Conservation (phyloP, 768 basidiomycete genomes). For the Leccinum uliginosum region DNA sequence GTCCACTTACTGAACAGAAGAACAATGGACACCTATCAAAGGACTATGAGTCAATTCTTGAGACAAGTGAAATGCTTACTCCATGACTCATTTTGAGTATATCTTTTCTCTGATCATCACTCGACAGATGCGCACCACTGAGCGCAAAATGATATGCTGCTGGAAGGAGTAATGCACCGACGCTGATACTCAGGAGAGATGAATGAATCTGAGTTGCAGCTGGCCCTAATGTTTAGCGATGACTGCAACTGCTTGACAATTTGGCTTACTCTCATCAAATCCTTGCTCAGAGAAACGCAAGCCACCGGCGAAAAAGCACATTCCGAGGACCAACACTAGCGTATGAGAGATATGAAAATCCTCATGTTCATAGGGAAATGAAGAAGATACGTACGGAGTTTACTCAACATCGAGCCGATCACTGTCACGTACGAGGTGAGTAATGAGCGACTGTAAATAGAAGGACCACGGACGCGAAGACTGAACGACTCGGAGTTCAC, state of each 20-base stretch:
- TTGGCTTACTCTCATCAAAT: constrained; percentile 61
- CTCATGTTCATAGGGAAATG: not conserved
- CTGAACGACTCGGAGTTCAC: constrained; percentile 79
- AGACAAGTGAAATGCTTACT: constrained; percentile 29
- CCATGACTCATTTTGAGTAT: constrained; percentile 51
- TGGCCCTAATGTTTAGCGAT: constrained; percentile 16
- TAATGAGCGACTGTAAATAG: not conserved
- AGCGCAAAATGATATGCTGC: constrained; percentile 72
- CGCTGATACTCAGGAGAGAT: constrained; percentile 72
- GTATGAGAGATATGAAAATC: constrained; percentile 6
- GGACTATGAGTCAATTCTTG: not conserved
- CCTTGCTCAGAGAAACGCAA: constrained; percentile 75
- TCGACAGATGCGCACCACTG: constrained; percentile 17
- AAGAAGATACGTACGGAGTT: constrained; percentile 46
- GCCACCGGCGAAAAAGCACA: constrained; percentile 90
- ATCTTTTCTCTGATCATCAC: constrained; percentile 33
- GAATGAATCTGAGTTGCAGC: constrained; percentile 69
- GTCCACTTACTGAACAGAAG: constrained; percentile 44
- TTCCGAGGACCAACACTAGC: constrained; percentile 74
- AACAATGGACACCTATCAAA: constrained; percentile 44
- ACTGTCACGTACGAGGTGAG: constrained; percentile 39
- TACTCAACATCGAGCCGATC: constrained; percentile 80
- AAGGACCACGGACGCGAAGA: constrained; percentile 54
- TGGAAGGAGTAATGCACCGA: constrained; percentile 73
- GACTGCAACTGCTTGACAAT: not conserved